Evolutionary conservation across 2,329 filamentous ascomycete genomes (phyloP).

Genomic region (Fusarium sp.): DNA sequence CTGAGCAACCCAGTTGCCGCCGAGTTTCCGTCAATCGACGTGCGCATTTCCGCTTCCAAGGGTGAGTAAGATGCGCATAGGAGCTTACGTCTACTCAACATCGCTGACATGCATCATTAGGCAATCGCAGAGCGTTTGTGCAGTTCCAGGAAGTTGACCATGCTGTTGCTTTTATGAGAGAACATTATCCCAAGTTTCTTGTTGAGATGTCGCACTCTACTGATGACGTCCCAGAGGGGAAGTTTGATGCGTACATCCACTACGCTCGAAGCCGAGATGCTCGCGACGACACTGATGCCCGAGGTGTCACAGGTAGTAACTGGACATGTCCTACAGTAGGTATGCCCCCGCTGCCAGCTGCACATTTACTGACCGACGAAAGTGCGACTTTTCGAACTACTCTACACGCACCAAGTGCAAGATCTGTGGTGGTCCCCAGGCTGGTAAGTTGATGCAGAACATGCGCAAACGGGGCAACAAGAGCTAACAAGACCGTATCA

Average conservation of each 20-base stretch:
- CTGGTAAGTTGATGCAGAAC: constrained; percentile 45
- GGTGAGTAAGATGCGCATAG: constrained; percentile 41
- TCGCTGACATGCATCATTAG: constrained; percentile 48
- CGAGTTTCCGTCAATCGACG: constrained; percentile 55
- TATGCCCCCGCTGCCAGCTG: neutral
- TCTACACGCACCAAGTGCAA: constrained; percentile 55
- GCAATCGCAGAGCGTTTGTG: constrained; percentile 57
- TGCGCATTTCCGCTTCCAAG: constrained; percentile 55
- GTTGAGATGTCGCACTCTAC: constrained; percentile 54
- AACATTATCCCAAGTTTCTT: constrained; percentile 57
- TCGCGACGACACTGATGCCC: constrained; percentile 47
- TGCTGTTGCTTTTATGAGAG: constrained; percentile 58
- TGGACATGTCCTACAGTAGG: constrained; percentile 55
- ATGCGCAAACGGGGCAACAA: neutral
- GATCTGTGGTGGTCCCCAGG: constrained; percentile 51
- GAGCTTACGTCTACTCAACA: neutral
- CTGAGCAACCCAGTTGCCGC: constrained; percentile 52
- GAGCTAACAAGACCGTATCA: constrained; percentile 18
- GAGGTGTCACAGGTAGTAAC: constrained; percentile 42
- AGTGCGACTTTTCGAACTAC: constrained; percentile 59
- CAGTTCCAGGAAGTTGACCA: constrained; percentile 57
- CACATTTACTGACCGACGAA: constrained; percentile 29
- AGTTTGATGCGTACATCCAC: constrained; percentile 56
- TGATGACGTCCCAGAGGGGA: constrained; percentile 56
- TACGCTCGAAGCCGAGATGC: constrained; percentile 57